A percentile compares a stretch with the other conserved stretches of the same genome.
These are phyloP conservation scores for Raffaelea deltoideospora DNA, from an alignment of 2,329 filamentous ascomycete species.

Conservation along the genomic window DNA sequence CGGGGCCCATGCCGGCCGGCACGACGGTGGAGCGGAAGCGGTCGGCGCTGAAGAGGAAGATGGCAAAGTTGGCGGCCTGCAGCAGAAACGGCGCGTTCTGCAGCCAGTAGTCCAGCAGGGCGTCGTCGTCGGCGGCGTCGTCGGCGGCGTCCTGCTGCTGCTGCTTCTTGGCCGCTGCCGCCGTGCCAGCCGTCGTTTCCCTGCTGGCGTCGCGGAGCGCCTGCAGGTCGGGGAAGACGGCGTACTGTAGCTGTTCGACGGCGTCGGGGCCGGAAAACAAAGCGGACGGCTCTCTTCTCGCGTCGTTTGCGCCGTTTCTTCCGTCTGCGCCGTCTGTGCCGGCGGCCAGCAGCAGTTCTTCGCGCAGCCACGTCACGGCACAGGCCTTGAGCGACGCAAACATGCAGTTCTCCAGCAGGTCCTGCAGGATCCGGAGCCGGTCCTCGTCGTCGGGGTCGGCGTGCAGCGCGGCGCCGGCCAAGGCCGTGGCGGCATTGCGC, in stretches of 20 bases:
- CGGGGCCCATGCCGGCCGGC: constrained; percentile 39
- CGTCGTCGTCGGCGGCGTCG: constrained; percentile 15
- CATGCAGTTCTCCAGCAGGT: constrained; percentile 50
- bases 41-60: constrained; percentile 35
- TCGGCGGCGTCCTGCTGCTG: constrained; percentile 12
- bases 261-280: constrained; percentile 38
- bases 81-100: constrained; percentile 38
- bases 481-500: constrained; percentile 36
- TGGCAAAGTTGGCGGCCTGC: constrained; percentile 45
- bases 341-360: constrained; percentile 36
- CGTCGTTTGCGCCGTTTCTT: not conserved
- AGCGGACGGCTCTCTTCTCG: constrained; percentile 6
- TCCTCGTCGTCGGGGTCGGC: constrained; percentile 42
- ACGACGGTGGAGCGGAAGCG: constrained; percentile 27
- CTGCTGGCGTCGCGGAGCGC: constrained; percentile 22
- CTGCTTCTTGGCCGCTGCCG: too few relatives aligned
- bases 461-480: constrained; percentile 40
- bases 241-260: constrained; percentile 44
- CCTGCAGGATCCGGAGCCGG: constrained; percentile 45
- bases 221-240: constrained; percentile 42
- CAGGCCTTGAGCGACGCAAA: constrained; percentile 47
- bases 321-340: constrained; percentile 12
- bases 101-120: constrained; percentile 33
- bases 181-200: too few relatives aligned
- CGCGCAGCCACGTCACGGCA: constrained; percentile 47